phyloP scores from a whole-genome alignment of 2,329 filamentous ascomycete species.

The Cercospora sp. region DNA sequence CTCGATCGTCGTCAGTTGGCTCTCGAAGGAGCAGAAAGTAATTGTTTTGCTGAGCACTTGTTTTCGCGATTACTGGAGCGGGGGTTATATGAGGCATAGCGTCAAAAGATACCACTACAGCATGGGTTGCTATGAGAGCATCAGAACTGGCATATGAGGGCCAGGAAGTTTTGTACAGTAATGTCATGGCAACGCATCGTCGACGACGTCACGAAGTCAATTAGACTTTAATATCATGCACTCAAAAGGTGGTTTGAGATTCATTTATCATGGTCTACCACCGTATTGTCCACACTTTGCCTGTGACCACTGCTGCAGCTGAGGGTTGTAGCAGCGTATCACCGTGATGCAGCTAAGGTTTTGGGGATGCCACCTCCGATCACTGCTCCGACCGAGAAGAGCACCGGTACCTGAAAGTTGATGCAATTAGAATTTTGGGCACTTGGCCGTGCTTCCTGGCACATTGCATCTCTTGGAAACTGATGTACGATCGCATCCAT shows the following conservation, averaged over 20 bases:
- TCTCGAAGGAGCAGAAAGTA: not conserved
- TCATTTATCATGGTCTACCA: not conserved
- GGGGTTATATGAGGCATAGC: not conserved
- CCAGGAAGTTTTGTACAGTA: conserved; percentile 6
- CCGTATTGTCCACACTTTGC: not conserved
- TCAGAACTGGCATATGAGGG: not conserved
- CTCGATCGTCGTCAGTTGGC: not conserved
- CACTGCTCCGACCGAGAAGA: not conserved
- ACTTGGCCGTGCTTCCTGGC: conserved; percentile 8
- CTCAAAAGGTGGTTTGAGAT: not conserved
- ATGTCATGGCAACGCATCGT: not conserved
- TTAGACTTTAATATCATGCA: not conserved
- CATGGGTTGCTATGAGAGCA: not conserved
- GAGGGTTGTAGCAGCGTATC: not conserved
- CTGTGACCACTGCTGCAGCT: not conserved
- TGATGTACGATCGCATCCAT: conserved; percentile 13
- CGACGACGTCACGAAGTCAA: not conserved
- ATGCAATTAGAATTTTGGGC: not conserved
- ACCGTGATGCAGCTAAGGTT: not conserved
- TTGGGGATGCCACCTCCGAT: not conserved
- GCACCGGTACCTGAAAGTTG: not conserved
- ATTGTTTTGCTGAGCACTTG: not conserved
- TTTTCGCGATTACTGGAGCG: not conserved
- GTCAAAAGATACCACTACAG: not conserved
- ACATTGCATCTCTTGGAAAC: conserved; percentile 18